Base-by-base conservation (phyloP, 768 basidiomycete species). In the Leccinum fibrillosum region DNA sequence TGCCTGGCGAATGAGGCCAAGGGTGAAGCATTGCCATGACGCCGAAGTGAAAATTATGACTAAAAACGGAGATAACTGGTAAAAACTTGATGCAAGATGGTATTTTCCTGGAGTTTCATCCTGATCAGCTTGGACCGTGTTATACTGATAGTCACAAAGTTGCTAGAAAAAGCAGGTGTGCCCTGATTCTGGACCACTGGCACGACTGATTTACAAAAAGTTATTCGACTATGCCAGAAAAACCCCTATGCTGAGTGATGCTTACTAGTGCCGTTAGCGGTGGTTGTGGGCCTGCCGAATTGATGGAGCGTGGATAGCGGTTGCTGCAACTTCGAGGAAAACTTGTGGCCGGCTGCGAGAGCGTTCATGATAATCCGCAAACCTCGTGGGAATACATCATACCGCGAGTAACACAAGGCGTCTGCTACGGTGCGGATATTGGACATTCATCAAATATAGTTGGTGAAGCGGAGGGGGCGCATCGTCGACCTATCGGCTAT, bases 371-470 rank as follows among this genome's bases (percentile, higher is more conserved):
- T 25, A 57, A 66, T 48, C 61, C 44, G 30, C 34, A 55, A 51
- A 55, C 56, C 64, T 62, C 66, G 59, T 66, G 64, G 64, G 48
- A 23, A 51, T 44, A 30, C 50, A 52, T 57, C 17, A 15, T 25
- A 54, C 56, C 39, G 35, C 44, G 32, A 48, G 39, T 15, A 28
- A 10, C 50, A 64, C 59, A 59, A 55, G 55, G 66, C 58, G 54
- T 57, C 45, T 54, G 58, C 59, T 66, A 67, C 59, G 66, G 67
- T 49, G 67, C 64, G 66, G 67, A 67, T 54, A 69, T 67, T 69
- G 67, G 53, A 44, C 67, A 62, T 47, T n/a, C 48, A 49, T 63
- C 44, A 66, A 57, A 55, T 52, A 42, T 26, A 55, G 48, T 58
- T 30, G 53, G 54, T 34, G 56, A 49, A 53, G 57, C 53, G 53